Evolutionary conservation across 2,329 filamentous ascomycete species (phyloP).

Genomic region (Lachnellula occidentalis): DNA sequence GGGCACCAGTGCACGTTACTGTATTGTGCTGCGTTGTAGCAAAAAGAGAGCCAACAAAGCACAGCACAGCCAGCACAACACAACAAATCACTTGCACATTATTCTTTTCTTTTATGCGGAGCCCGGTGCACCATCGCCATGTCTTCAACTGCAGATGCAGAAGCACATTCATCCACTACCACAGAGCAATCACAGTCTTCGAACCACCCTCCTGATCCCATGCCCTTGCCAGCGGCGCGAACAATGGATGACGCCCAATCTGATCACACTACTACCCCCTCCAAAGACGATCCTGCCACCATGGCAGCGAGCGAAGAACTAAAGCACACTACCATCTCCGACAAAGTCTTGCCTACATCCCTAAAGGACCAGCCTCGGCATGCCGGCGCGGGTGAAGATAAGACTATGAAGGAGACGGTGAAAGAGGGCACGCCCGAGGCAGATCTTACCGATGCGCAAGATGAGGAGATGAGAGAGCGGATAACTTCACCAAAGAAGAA

Average conservation of each 20-base stretch:
- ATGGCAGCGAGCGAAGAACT: conserved; percentile 59
- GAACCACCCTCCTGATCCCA: conserved; percentile 16
- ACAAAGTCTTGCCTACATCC: conserved; percentile 30
- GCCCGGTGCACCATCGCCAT: conserved; percentile 12
- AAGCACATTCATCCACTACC: conserved; percentile 11
- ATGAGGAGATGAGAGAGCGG: conserved; percentile 43
- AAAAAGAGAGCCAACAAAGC: not conserved
- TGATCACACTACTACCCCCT: conserved; percentile 7
- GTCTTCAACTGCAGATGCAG: conserved; percentile 18
- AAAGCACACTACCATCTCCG: conserved; percentile 59
- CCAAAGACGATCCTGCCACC: conserved; percentile 55
- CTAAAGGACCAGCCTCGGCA: conserved; percentile 25
- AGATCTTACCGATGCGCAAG: conserved; percentile 34
- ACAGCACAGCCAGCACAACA: not conserved
- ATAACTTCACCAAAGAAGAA: conserved; percentile 62
- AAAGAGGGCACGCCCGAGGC: conserved; percentile 27
- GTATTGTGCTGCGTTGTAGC: no score
- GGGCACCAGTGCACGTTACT: not conserved
- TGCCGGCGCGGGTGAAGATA: conserved; percentile 28
- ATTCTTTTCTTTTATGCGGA: conserved; percentile 11
- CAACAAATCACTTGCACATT: not conserved
- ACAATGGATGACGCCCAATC: conserved; percentile 14
- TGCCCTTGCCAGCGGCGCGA: conserved; percentile 24
- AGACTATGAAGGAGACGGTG: conserved; percentile 20
- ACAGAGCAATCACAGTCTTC: conserved; percentile 8